phyloP scores from a whole-genome alignment of 176 grass and related monocot genomes.

The Zoysia pacifica region DNA sequence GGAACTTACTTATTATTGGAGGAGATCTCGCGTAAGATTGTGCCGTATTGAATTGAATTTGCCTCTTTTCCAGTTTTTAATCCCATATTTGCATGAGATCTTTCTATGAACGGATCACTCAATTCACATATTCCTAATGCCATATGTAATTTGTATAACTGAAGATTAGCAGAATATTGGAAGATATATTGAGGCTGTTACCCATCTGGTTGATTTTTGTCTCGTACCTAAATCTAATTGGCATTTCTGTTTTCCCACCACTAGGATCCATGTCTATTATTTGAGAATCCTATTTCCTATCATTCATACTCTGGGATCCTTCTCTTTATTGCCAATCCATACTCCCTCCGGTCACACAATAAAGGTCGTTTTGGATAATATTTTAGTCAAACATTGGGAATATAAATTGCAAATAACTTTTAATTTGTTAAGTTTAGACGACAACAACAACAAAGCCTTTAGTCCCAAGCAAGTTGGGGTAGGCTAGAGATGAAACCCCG shows the following conservation, averaged over 20 bases:
- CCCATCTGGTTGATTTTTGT: constrained; percentile 21
- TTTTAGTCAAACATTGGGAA: too few relatives aligned
- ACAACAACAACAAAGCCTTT: too few relatives aligned
- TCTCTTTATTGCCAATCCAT: constrained; percentile 16
- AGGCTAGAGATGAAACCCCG: too few relatives aligned
- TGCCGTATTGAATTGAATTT: constrained; percentile 33
- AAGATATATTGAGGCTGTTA: constrained; percentile 15
- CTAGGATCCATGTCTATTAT: background rate
- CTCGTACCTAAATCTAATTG: background rate
- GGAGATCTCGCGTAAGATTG: constrained; percentile 90
- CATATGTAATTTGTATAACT: constrained; percentile 17
- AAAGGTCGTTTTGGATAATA: too few relatives aligned
- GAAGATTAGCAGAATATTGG: background rate
- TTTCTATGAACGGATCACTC: background rate
- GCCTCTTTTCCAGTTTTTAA: constrained; percentile 7
- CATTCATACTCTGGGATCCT: constrained; percentile 1
- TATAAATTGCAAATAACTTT: too few relatives aligned
- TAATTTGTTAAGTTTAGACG: too few relatives aligned
- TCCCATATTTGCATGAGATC: constrained; percentile 21
- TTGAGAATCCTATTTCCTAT: background rate
- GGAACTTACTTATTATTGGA: constrained; percentile 79
- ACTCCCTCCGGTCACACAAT: background rate
- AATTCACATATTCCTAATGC: constrained; percentile 21
- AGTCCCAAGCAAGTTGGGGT: too few relatives aligned
- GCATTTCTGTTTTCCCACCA: constrained; percentile 1